Evolutionary conservation across 2,329 filamentous ascomycete genomes (phyloP).

Genomic region (Alternaria ventricosa): DNA sequence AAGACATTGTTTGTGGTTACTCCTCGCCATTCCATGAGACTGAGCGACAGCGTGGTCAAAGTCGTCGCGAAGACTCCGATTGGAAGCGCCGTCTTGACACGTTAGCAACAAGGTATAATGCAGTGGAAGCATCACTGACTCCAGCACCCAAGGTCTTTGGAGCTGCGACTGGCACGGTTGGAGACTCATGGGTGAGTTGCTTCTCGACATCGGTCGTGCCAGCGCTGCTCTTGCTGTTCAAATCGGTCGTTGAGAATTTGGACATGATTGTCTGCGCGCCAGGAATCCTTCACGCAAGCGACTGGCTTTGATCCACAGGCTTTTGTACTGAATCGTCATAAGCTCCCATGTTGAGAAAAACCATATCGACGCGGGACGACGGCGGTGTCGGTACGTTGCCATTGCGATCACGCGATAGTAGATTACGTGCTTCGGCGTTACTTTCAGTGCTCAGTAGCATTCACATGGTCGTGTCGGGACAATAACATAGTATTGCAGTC

Average conservation of each 20-base stretch:
- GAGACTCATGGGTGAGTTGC: conserved; percentile 15
- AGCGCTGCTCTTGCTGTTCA: conserved; percentile 10
- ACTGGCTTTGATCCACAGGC: not conserved
- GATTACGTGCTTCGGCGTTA: conserved; percentile 5
- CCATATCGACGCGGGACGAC: not conserved
- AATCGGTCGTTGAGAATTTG: not conserved
- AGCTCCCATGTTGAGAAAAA: not conserved
- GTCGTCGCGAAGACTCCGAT: conserved; percentile 63
- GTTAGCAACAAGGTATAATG: not conserved
- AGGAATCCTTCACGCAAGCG: not conserved
- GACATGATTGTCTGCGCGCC: not conserved
- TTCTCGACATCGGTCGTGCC: conserved; percentile 21
- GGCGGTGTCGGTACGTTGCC: not conserved
- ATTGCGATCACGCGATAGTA: not conserved
- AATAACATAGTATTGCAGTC: not conserved
- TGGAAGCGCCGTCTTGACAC: conserved; percentile 55
- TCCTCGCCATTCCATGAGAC: conserved; percentile 63
- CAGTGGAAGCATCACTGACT: conserved; percentile 1
- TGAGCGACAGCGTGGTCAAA: conserved; percentile 60
- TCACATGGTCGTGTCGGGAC: not conserved
- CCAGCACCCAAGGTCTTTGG: conserved; percentile 22
- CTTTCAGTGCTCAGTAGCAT: not conserved
- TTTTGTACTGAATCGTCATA: not conserved
- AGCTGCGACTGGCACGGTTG: not conserved
- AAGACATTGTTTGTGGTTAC: conserved; percentile 60